Percentiles rank a stretch among this genome's conserved stretches.
Conservation (phyloP, 805 yeast species). For the Yarrowia hollandica region DNA sequence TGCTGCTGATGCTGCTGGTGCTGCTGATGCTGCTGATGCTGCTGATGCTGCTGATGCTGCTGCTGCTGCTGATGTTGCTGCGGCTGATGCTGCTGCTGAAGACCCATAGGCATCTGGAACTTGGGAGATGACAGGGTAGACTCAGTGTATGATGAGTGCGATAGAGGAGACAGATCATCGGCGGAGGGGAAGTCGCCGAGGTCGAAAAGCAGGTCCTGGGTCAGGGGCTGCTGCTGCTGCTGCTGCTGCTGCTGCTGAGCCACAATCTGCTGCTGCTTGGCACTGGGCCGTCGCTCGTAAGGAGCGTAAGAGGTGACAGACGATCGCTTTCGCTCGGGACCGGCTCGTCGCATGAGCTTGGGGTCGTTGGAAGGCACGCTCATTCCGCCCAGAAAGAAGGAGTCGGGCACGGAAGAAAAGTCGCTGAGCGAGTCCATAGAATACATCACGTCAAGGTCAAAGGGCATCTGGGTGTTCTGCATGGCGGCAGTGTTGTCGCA, state of each 20-base stretch:
- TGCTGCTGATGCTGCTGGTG: background rate
- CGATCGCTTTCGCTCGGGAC: slow-evolving; percentile 22
- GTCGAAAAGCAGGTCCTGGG: slow-evolving; percentile 24
- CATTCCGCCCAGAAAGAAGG: slow-evolving; percentile 17
- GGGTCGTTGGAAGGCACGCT: slow-evolving; percentile 1
- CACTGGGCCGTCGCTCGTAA: slow-evolving; percentile 24
- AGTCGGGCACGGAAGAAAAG: slow-evolving; percentile 15
- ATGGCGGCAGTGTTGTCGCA: slow-evolving; percentile 13
- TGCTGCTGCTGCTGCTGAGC: slow-evolving; percentile 28
- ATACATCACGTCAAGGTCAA: slow-evolving; percentile 25
- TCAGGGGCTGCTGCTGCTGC: slow-evolving; percentile 29
- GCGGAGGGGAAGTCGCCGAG: slow-evolving; percentile 24
- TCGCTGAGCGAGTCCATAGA: slow-evolving; percentile 21
- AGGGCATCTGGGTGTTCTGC: slow-evolving; percentile 10
- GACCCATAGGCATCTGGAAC: slow-evolving; percentile 26
- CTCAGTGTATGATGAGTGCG: slow-evolving; percentile 25
- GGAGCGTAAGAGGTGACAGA: slow-evolving; percentile 12
- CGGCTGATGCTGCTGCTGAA: background rate
- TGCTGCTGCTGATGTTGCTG: background rate
- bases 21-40: background rate
- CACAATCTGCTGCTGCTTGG: slow-evolving; percentile 28
- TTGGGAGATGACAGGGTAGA: slow-evolving; percentile 23
- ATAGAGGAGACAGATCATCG: slow-evolving; percentile 21
- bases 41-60: background rate
- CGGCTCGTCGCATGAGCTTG: slow-evolving; percentile 18